phyloP scores from a whole-genome alignment of 1,284 basidiomycete species.

The Taiwanofungus camphoratus region DNA sequence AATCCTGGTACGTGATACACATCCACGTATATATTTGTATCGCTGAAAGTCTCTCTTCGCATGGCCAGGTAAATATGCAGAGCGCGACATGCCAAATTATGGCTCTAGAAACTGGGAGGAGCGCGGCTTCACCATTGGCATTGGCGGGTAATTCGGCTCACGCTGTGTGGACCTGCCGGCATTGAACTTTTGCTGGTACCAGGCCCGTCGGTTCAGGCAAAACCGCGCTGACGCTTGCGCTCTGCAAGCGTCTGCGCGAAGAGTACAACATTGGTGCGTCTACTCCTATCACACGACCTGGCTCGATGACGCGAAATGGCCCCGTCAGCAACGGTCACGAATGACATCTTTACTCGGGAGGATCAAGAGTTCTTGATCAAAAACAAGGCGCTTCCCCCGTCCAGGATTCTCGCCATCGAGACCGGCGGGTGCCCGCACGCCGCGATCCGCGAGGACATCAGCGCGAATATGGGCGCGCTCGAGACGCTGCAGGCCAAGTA shows the following conservation, averaged over 20 bases:
- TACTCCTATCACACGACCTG: slow-evolving; percentile 2
- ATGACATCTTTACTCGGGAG: slow-evolving; percentile 96
- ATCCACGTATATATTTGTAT: background rate
- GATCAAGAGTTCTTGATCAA: slow-evolving; percentile 97
- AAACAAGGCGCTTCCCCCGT: slow-evolving; percentile 81
- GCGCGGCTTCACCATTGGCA: slow-evolving; percentile 94
- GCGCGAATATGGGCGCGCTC: slow-evolving; percentile 92
- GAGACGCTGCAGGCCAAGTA: slow-evolving; percentile 94
- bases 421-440: slow-evolving; percentile 96
- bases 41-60: too few relatives aligned
- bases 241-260: slow-evolving; percentile 82
- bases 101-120: slow-evolving; percentile 82
- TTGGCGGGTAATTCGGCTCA: slow-evolving; percentile 72
- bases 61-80: slow-evolving; percentile 81
- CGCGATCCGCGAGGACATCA: slow-evolving; percentile 96
- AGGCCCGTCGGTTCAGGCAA: slow-evolving; percentile 97
- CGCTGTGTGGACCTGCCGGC: background rate
- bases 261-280: slow-evolving; percentile 83
- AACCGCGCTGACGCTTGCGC: slow-evolving; percentile 88
- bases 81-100: slow-evolving; percentile 91
- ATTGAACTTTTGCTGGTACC: slow-evolving; percentile 4
- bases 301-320: background rate
- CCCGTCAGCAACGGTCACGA: slow-evolving; percentile 79
- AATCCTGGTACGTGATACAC: slow-evolving; percentile 58
- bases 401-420: slow-evolving; percentile 93